Base-by-base conservation (phyloP, 2,329 filamentous ascomycete species). In the Didymosphaeria variabile region DNA sequence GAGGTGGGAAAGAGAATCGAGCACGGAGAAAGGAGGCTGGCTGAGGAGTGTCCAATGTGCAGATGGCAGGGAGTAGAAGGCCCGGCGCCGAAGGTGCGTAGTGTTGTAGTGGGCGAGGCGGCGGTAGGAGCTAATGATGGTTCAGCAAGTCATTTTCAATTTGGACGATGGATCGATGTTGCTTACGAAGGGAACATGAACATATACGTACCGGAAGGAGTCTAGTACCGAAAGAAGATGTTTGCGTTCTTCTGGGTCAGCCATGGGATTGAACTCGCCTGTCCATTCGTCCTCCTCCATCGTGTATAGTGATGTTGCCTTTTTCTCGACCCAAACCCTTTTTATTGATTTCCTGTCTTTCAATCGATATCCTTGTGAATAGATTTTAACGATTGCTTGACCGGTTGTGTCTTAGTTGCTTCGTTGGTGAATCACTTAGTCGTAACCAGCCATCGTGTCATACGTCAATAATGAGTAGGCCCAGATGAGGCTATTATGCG, bases 51-150 rank as follows among this genome's bases (percentile, higher is more conserved):
- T 87, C 89, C 93, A 95, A 76, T 99, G 94, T 1, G 86, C 83
- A 60, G 90, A 88, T 1, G 94, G 93, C 6, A 99, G 85, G 9
- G 93, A 91, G 77, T 98, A 99, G 79, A 99, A 97, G 15, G 93
- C 91, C 78, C 95, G 93, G 31, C 96, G 89, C 23, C 95, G 90
- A 19, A 94, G 86, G 78, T 98, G 94, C 5, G 94, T 98, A 66
- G 91, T 90, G 78, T 97, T 96, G 81, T 91, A 91, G 77, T 98
- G 94, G 5, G 94, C 91, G 26, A 89, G 87, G 71, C 90, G 91
- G 66, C 91, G 90, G 77, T 97, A 97, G 79, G 94, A 91, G 57
- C 93, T 96, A 46, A 3, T 2, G n/a, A 12, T 13, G 13, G 9
- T 8, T 49, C 31, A 59, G 15, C 15, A 50, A 26, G 26, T 19